Conservation (phyloP, 2,329 filamentous ascomycete genomes). For the Claviceps arundinis region DNA sequence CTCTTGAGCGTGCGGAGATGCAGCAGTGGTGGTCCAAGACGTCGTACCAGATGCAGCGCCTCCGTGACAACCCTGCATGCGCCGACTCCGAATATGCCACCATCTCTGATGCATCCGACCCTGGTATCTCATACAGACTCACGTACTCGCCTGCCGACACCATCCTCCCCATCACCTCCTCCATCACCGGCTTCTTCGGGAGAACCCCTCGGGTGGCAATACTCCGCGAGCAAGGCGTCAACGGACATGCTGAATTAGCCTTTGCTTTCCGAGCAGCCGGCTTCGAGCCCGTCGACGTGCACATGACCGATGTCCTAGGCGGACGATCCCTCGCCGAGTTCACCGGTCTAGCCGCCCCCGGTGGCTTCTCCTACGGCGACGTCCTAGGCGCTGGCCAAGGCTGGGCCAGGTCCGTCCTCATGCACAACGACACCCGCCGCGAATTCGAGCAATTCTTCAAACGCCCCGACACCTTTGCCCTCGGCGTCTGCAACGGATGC, state of each 20-base stretch:
- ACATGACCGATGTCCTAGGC: constrained; percentile 86
- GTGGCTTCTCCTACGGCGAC: constrained; percentile 91
- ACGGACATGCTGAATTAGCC: constrained; percentile 94
- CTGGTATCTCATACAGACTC: constrained; percentile 73
- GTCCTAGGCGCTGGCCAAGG: constrained; percentile 81
- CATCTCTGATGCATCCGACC: constrained; percentile 62
- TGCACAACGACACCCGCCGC: constrained; percentile 61
- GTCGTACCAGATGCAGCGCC: constrained; percentile 79
- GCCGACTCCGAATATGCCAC: constrained; percentile 72
- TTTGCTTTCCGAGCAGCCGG: constrained; percentile 87
- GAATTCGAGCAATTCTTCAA: constrained; percentile 81
- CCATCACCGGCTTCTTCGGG: constrained; percentile 38
- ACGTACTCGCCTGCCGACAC: constrained; percentile 69
- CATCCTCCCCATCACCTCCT: constrained; percentile 46
- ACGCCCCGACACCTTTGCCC: constrained; percentile 75
- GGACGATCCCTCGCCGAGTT: constrained; percentile 72
- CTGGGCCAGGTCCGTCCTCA: constrained; percentile 86
- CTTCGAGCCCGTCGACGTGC: constrained; percentile 83
- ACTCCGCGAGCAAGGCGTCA: constrained; percentile 87
- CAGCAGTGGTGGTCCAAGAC: constrained; percentile 84
- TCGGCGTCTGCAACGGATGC: constrained; percentile 95
- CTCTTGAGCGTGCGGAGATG: constrained; percentile 55
- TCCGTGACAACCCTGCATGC: constrained; percentile 77
- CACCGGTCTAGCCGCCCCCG: constrained; percentile 82
- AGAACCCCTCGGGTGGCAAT: constrained; percentile 69